A percentile compares a stretch with the other conserved stretches of the same genome.
phyloP scores from a whole-genome alignment of 208 protist genomes.

The Acanthamoeba sp. region DNA sequence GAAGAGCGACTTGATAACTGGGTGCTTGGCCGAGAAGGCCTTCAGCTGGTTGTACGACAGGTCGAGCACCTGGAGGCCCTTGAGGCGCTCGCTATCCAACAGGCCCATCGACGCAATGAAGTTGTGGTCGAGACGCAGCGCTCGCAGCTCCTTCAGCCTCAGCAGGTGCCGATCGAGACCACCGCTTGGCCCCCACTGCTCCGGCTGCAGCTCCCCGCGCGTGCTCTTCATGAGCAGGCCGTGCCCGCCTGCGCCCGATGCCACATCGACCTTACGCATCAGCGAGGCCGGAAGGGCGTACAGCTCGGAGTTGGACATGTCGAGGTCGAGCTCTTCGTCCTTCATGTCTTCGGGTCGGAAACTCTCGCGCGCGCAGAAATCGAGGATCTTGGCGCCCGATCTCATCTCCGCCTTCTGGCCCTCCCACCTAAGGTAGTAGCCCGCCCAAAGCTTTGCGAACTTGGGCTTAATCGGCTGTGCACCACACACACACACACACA shows the following conservation, averaged over 20 bases:
- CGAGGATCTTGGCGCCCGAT: not conserved
- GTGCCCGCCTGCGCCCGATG: not conserved
- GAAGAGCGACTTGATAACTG: not conserved
- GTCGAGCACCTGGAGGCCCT: not conserved
- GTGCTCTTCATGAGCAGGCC: not conserved
- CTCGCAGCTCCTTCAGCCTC: not conserved
- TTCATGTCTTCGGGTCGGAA: not conserved
- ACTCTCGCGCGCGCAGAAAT: not conserved
- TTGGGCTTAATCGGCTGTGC: slow-evolving; percentile 11
- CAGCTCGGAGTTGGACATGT: slow-evolving; percentile 26
- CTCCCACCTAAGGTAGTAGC: slow-evolving; percentile 58
- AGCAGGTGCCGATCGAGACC: not conserved
- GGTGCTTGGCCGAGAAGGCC: slow-evolving; percentile 3
- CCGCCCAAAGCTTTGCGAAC: slow-evolving; percentile 24
- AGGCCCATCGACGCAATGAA: slow-evolving; percentile 17
- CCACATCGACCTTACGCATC: not conserved
- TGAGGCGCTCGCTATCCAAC: not conserved
- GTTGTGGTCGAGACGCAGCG: slow-evolving; percentile 11
- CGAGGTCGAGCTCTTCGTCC: slow-evolving; percentile 27
- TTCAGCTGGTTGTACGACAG: slow-evolving; percentile 11
- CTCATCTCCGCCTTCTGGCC: slow-evolving; percentile 26
- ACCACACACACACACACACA: no score
- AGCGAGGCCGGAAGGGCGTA: not conserved
- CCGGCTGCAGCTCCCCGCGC: slow-evolving; percentile 7
- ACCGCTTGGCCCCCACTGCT: not conserved